Evolutionary conservation across 495 filamentous ascomycete species (phyloP).

Genomic region (Immersiella caudata): DNA sequence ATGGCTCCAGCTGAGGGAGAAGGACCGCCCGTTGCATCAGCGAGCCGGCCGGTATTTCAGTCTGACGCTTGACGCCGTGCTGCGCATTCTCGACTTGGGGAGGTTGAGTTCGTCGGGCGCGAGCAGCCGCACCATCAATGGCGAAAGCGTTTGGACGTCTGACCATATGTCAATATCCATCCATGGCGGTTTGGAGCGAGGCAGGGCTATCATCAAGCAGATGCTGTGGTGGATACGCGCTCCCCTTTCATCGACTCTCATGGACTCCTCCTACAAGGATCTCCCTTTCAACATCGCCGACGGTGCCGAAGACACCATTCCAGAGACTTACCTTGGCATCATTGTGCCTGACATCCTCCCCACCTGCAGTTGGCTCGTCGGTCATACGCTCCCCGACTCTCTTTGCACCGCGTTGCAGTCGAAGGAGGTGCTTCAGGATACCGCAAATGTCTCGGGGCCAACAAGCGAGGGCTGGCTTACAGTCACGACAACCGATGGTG

Average conservation of each 20-base stretch:
- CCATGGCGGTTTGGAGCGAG: neutral
- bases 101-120: neutral
- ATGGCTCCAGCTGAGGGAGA: neutral
- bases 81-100: neutral
- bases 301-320: neutral
- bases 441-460: neutral
- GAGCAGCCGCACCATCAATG: constrained; percentile 5
- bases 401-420: neutral
- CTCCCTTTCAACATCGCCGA: constrained; percentile 8
- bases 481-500: neutral
- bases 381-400: constrained; percentile 5
- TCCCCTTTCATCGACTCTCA: neutral
- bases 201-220: constrained; percentile 9
- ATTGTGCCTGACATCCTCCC: constrained; percentile 1
- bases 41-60: constrained; percentile 5
- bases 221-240: constrained; percentile 8
- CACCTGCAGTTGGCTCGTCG: constrained; percentile 2
- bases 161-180: constrained; percentile 1
- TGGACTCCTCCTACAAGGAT: neutral
- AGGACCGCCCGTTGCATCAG: constrained; percentile 9
- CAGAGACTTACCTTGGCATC: neutral
- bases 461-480: neutral
- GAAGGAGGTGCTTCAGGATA: constrained; percentile 4
- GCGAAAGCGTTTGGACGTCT: neutral
- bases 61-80: constrained; percentile 1